Percentiles rank a stretch among this genome's conserved stretches.
Conservation (phyloP, 805 yeast genomes). For the Sugiyamaella mastotermitis region DNA sequence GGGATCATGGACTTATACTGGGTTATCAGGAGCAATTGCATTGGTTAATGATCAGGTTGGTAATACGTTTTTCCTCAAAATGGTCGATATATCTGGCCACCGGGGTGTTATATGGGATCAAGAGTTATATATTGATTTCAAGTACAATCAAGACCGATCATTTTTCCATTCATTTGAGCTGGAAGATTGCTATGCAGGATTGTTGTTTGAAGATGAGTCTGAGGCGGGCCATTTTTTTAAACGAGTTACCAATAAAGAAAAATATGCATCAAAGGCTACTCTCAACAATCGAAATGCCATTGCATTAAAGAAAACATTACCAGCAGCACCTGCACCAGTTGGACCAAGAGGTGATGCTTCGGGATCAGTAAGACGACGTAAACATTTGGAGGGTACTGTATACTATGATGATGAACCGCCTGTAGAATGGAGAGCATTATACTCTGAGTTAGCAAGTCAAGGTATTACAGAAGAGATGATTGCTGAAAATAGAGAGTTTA, state of each 20-base stretch:
- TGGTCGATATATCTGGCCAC: constrained; percentile 70
- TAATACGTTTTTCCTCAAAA: constrained; percentile 82
- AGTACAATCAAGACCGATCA: constrained; percentile 88
- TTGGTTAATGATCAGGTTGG: constrained; percentile 92
- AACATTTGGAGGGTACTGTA: constrained; percentile 31
- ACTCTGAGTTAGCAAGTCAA: constrained; percentile 62
- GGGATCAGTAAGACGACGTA: constrained; percentile 27
- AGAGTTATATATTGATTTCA: constrained; percentile 81
- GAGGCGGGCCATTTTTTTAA: constrained; percentile 87
- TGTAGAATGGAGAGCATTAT: constrained; percentile 74
- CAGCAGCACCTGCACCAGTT: constrained; percentile 26
- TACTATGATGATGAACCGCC: constrained; percentile 80
- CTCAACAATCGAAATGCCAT: constrained; percentile 81
- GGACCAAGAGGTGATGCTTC: constrained; percentile 65
- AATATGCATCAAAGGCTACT: constrained; percentile 84
- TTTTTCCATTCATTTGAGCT: constrained; percentile 93
- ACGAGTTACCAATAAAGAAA: constrained; percentile 65
- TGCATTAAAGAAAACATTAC: constrained; percentile 54
- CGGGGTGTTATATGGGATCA: constrained; percentile 97
- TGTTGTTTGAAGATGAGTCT: constrained; percentile 78
- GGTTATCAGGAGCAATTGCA: constrained; percentile 79
- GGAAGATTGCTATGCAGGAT: constrained; percentile 82
- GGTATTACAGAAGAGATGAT: constrained; percentile 87
- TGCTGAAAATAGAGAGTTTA: constrained; percentile 77
- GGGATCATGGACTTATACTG: constrained; percentile 79